Evolutionary conservation across 202 grass and related monocot genomes (phyloP).

Genomic region (Panicum hallii): DNA sequence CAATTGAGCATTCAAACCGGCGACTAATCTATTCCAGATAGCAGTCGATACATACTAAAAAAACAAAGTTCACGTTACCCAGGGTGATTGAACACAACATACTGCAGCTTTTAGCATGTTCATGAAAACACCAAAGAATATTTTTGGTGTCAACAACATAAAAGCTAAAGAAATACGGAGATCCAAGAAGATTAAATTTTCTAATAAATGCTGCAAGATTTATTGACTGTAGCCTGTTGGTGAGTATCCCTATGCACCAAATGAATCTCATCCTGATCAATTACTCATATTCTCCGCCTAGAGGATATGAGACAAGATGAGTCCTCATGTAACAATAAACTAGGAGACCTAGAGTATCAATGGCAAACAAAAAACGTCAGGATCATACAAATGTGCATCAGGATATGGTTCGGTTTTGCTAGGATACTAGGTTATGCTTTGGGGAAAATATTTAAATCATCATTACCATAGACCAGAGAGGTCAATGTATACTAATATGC

Average conservation of each 20-base stretch:
- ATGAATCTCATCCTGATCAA: slow-evolving; percentile 30
- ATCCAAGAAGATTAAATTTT: not conserved
- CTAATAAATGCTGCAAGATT: not conserved
- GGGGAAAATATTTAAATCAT: not conserved
- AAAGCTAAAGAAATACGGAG: not conserved
- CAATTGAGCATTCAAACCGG: slow-evolving; percentile 91
- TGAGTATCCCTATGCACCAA: not conserved
- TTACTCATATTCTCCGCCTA: not conserved
- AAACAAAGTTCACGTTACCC: slow-evolving; percentile 17
- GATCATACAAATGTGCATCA: not conserved
- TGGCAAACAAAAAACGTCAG: not conserved
- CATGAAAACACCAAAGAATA: not conserved
- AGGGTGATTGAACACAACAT: slow-evolving; percentile 29
- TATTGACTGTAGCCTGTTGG: not conserved
- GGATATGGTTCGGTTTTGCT: not conserved
- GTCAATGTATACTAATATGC: not conserved
- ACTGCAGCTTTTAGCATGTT: slow-evolving; percentile 23
- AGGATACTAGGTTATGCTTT: not conserved
- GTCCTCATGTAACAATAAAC: not conserved
- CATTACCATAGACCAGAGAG: slow-evolving; percentile 8
- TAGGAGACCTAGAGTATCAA: not conserved
- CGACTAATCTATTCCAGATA: slow-evolving; percentile 94
- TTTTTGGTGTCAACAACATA: slow-evolving; percentile 1
- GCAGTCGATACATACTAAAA: slow-evolving; percentile 81
- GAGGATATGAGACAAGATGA: not conserved